Base-by-base conservation (phyloP, 495 filamentous ascomycete genomes). In the Antarctomyces pellizariae region DNA sequence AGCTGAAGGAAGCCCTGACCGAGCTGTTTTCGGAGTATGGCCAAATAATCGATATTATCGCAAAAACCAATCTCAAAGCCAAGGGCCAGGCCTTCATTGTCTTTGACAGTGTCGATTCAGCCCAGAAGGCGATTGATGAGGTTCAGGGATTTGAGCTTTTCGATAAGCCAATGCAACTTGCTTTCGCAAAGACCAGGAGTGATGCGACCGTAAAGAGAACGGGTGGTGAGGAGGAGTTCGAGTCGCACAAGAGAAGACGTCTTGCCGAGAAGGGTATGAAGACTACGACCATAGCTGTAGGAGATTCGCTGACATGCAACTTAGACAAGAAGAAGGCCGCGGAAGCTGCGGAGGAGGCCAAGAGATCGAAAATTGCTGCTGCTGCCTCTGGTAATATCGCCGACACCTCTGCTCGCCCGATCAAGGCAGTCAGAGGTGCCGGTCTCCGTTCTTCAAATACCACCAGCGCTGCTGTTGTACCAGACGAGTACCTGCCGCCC, bases 31-130 rank as follows among this genome's bases (percentile, higher is more conserved):
- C 65, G 24, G 78, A 92, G 43, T 93, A 80, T 49, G 86, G 86
- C 42, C 75, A 59, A 30, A 63, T 99, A 39, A 53, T 95, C 39
- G 86, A 99, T 32, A 67, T 99, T 32, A 65, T 95, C 29, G 80
- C 80, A 20, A 95, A 95, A 57, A 74, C 60, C 24, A 91, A 84
- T 44, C 55, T 95, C 18, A 80, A 77, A 42, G 75, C 78, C 30
- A 92, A 89, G 48, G 86, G 86, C 23, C 86, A 99, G 52, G 86
- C 86, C 4, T 99, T 99, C 47, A 54, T 99, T 30, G 83, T 99
- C 28, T 95, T 80, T 48, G 82, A 90, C 36, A 67, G 56, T 27
- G 53, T 67, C 14, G 70, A 82, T 22, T 60, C 73, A 0, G 86
- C 82, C 5, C 56, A 63, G 32, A 59, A 67, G 22, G 86, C 86